Evolutionary conservation across 73 alveolate genomes (phyloP).

Genomic region (Paramecium sexaurelia): DNA sequence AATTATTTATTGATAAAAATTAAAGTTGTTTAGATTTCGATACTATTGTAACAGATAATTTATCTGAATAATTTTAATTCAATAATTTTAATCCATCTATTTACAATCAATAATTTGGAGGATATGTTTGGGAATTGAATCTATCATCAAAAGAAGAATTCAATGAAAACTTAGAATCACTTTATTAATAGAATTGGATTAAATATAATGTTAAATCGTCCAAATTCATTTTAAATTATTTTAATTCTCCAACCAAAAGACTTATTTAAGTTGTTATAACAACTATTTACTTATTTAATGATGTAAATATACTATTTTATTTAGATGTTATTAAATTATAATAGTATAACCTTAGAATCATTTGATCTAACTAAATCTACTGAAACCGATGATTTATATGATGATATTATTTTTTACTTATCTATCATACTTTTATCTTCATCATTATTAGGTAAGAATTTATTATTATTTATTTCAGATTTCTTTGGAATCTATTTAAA

Average conservation of each 20-base stretch:
- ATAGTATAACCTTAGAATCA: background rate
- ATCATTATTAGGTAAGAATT: background rate
- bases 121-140: conserved; percentile 21
- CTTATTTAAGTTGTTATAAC: background rate
- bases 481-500: background rate
- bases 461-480: background rate
- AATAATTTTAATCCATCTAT: background rate
- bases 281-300: background rate
- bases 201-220: background rate
- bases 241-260: conserved; percentile 8
- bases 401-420: background rate
- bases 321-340: background rate
- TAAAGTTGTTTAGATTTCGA: conserved; percentile 31
- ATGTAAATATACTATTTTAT: background rate
- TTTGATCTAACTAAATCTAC: background rate
- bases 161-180: background rate
- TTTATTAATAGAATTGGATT: background rate
- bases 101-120: background rate
- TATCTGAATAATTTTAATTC: background rate
- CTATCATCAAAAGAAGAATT: background rate
- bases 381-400: background rate
- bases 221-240: background rate
- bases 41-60: background rate
- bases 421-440: background rate
- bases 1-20: background rate